Percentiles rank a stretch among this genome's conserved stretches.
These are phyloP conservation scores for Penicillium lividum DNA, from an alignment of 495 filamentous ascomycete genomes.

Conservation along the genomic window DNA sequence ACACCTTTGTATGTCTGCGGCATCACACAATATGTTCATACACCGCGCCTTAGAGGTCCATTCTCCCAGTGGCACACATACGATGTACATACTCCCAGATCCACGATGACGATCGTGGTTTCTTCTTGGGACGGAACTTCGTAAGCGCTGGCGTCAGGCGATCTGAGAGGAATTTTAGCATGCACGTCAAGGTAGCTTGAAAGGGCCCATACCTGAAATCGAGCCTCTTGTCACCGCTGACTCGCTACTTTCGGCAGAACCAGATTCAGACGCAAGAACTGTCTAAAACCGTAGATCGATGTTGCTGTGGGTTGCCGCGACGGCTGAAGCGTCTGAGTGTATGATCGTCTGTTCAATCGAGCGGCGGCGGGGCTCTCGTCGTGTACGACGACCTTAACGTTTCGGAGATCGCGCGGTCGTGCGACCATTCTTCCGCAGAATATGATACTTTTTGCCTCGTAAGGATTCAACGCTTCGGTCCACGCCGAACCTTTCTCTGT, in stretches of 20 bases:
- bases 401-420: neutral
- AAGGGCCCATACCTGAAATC: neutral
- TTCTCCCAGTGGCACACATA: neutral
- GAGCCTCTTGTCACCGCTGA: neutral
- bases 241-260: neutral
- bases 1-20: neutral
- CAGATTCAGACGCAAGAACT: neutral
- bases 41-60: neutral
- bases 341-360: neutral
- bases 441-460: conserved; percentile 18
- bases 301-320: neutral
- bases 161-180: neutral
- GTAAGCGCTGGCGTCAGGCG: neutral
- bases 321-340: neutral
- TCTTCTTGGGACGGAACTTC: neutral
- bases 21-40: neutral
- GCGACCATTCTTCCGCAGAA: conserved; percentile 9
- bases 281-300: neutral
- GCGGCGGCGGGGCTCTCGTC: neutral
- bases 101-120: neutral
- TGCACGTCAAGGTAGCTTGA: neutral
- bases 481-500: too few species aligned
- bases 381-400: neutral
- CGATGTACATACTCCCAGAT: neutral
- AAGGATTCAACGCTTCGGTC: neutral